phyloP scores from a whole-genome alignment of 148 eudicot species.

The Beta vulgaris region DNA sequence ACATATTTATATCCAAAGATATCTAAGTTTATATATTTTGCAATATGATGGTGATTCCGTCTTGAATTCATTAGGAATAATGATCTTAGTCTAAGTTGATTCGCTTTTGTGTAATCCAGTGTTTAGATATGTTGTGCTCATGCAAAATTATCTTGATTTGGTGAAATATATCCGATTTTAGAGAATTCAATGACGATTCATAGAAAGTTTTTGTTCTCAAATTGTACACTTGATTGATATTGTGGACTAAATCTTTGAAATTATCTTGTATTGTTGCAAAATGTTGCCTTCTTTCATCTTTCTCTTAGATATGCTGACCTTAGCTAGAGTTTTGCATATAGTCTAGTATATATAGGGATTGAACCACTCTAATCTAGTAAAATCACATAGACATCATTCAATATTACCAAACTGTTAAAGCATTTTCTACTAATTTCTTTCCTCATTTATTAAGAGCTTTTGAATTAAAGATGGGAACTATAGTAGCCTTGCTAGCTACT shows the following conservation, averaged over 20 bases:
- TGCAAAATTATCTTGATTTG: no score
- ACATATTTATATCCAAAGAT: no score
- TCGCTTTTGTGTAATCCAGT: no score
- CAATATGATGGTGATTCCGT: no score
- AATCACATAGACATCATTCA: neutral
- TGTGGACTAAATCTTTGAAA: neutral
- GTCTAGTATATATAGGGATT: conserved; percentile 8
- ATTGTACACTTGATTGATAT: neutral
- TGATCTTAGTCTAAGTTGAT: no score
- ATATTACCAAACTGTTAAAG: neutral
- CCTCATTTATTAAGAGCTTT: neutral
- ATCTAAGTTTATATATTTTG: no score
- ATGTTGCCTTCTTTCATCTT: neutral
- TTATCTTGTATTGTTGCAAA: neutral
- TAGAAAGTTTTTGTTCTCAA: no score
- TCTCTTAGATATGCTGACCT: conserved; percentile 15
- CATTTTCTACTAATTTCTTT: neutral
- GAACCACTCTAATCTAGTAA: no score
- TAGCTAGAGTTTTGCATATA: neutral
- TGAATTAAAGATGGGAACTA: conserved; percentile 12
- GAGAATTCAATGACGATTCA: no score
- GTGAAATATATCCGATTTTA: no score
- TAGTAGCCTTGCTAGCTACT: conserved; percentile 17
- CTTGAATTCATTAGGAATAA: no score
- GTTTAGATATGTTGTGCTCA: no score